Evolutionary conservation across 2,329 filamentous ascomycete species (phyloP), one percentile per base, ranked within the genome.

Genomic region (Purpureocillium lavendulum): DNA sequence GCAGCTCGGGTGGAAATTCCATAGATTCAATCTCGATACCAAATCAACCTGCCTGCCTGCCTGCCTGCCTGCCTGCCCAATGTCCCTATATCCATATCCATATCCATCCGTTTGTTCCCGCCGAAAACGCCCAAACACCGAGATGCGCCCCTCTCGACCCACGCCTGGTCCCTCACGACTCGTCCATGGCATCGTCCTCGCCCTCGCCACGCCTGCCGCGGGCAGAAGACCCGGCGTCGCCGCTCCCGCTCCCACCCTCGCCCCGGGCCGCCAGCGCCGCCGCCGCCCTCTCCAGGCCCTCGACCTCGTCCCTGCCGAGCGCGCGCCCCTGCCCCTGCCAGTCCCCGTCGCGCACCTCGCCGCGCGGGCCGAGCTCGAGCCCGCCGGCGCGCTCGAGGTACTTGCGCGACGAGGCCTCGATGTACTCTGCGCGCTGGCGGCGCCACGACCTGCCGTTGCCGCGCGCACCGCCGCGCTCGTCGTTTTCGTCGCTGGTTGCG

Each of bases 401-500:
- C 43, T 84, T 73, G 49, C 78, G 70, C 37, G 86, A 85, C 53
- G 88, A 81, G 39, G 75, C 74, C 62, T 96, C 89, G 36, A 97
- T 80, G 57, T 97, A 97, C 48, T 84, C 75, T 41, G 82, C 71
- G 44, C 90, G 71, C 57, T 92, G 80, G 39, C 80, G 74, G 30
- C 80, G 73, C 66, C 79, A 85, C 34, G 72, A 73, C 54, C 71
- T 69, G 39, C 67, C 54, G 14, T 44, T 61, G n/a, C 58, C 53
- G 13, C 53, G 9, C 7, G 18, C 29, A 21, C 18, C 53, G 6
- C 59, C 57, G 9, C 59, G 54, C 7, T 54, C 51, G 3, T 52
- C 51, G n/a, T 50, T 42, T 37, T 56, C 47, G 46, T 50, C 45
- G 32, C 54, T 45, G 21, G 45, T 26, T 17, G 8, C 29, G 31